A percentile compares a stretch with the other conserved stretches of the same genome.
These are phyloP conservation scores for Talaromyces rugulosus DNA, from an alignment of 2,329 filamentous ascomycete species.

Conservation along the genomic window DNA sequence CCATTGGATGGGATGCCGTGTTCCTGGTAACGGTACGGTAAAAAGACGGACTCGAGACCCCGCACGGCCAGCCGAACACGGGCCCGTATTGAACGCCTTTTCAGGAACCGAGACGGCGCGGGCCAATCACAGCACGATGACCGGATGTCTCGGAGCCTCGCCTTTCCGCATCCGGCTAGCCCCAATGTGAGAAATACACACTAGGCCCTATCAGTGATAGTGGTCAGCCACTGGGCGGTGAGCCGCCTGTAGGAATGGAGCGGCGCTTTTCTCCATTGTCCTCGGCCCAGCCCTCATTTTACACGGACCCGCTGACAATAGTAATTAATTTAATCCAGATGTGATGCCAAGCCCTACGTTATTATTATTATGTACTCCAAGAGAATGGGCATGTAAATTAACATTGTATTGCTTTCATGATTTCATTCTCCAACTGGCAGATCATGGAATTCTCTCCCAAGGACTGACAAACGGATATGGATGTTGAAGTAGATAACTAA, in stretches of 20 bases:
- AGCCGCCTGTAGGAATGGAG: not conserved
- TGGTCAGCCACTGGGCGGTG: not conserved
- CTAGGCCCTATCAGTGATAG: not conserved
- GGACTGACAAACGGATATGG: not conserved
- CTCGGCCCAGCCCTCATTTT: not conserved
- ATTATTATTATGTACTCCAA: no score
- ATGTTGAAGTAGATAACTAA: not conserved
- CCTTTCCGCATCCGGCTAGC: not conserved
- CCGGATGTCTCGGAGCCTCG: conserved; percentile 4
- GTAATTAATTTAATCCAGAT: not conserved
- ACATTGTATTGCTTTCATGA: not conserved
- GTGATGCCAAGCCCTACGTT: not conserved
- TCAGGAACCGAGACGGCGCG: conserved; percentile 10
- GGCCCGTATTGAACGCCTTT: not conserved
- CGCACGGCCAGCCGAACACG: not conserved
- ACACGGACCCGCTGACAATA: not conserved
- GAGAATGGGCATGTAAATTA: not conserved
- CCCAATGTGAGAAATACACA: no score
- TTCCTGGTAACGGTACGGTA: conserved; percentile 24
- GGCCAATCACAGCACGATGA: not conserved
- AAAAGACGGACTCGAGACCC: conserved; percentile 1
- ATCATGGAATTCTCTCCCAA: not conserved
- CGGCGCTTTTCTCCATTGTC: not conserved
- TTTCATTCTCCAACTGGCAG: not conserved
- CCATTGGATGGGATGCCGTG: conserved; percentile 9